Evolutionary conservation across 108 stramenopile genomes (phyloP).

Genomic region (Cyclotella choctawhatcheeana): DNA sequence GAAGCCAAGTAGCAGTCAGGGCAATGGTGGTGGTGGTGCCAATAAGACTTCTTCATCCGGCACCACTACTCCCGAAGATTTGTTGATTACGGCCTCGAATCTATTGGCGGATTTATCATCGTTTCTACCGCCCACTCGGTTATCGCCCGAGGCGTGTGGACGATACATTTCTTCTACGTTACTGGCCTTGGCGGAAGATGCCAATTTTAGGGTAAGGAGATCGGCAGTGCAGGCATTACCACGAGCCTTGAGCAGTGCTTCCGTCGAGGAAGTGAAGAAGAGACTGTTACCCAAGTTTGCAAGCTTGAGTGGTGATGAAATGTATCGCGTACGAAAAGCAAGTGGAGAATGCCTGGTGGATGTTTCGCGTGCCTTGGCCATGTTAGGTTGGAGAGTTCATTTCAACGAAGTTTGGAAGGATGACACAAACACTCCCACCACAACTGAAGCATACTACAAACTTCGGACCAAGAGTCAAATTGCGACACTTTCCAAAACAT

Average conservation of each 20-base stretch:
- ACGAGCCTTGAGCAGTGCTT: slow-evolving; percentile 82
- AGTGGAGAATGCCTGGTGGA: slow-evolving; percentile 88
- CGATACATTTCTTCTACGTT: slow-evolving; percentile 84
- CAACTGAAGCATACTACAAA: slow-evolving; percentile 34
- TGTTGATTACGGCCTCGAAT: slow-evolving; percentile 93
- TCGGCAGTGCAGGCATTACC: slow-evolving; percentile 93
- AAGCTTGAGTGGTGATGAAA: slow-evolving; percentile 89
- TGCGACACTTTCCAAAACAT: slow-evolving; percentile 20
- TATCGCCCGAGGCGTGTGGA: slow-evolving; percentile 53
- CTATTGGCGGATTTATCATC: slow-evolving; percentile 88
- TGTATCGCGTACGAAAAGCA: slow-evolving; percentile 90
- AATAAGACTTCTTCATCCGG: too few relatives aligned
- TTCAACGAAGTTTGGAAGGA: slow-evolving; percentile 44
- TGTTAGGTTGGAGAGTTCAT: slow-evolving; percentile 55
- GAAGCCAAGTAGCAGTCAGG: slow-evolving; percentile 1
- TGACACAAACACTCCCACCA: too few relatives aligned
- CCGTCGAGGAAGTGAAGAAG: slow-evolving; percentile 73
- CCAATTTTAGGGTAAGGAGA: slow-evolving; percentile 93
- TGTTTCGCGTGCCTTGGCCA: slow-evolving; percentile 69
- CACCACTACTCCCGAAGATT: slow-evolving; percentile 75
- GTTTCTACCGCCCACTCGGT: slow-evolving; percentile 44
- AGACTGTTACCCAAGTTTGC: slow-evolving; percentile 93
- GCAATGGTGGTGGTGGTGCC: slow-evolving; percentile 7
- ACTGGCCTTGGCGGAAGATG: slow-evolving; percentile 88
- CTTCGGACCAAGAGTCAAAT: slow-evolving; percentile 32